Conservation (phyloP, 2,329 filamentous ascomycete genomes). For the Hypoxylon sp. region DNA sequence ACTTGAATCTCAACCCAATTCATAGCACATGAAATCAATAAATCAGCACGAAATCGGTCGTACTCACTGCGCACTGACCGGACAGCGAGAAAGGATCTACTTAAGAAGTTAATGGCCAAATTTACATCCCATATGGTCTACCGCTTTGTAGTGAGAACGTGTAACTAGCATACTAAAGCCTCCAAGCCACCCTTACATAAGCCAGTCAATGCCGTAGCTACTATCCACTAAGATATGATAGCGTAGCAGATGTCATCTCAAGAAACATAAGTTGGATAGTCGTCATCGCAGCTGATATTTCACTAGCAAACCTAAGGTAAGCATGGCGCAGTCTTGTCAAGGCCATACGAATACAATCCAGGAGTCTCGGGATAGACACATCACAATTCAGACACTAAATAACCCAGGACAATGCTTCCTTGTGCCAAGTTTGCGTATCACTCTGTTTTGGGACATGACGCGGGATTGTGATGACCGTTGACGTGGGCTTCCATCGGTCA, state of each 20-base stretch:
- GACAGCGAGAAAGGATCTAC: not conserved
- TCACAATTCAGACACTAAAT: not conserved
- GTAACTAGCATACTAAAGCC: not conserved
- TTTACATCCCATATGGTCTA: not conserved
- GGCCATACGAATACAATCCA: not conserved
- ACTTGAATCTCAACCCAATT: not conserved
- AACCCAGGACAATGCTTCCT: too few species aligned
- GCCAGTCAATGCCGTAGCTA: not conserved
- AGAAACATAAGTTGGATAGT: not conserved
- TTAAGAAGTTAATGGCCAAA: not conserved
- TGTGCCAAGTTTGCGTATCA: not conserved
- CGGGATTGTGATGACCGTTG: not conserved
- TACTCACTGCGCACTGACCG: not conserved
- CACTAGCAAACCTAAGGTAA: not conserved
- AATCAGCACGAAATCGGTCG: not conserved
- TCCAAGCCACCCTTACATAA: constrained; percentile 1
- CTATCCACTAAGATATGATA: not conserved
- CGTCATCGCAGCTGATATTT: not conserved
- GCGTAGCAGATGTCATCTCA: not conserved
- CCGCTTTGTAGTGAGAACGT: not conserved
- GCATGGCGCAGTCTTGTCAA: not conserved
- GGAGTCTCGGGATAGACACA: not conserved
- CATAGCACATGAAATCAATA: not conserved
- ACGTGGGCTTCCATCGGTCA: not conserved
- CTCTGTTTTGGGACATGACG: not conserved